Conservation (phyloP, 306 rosid species). For the Prunus kanzakura region DNA sequence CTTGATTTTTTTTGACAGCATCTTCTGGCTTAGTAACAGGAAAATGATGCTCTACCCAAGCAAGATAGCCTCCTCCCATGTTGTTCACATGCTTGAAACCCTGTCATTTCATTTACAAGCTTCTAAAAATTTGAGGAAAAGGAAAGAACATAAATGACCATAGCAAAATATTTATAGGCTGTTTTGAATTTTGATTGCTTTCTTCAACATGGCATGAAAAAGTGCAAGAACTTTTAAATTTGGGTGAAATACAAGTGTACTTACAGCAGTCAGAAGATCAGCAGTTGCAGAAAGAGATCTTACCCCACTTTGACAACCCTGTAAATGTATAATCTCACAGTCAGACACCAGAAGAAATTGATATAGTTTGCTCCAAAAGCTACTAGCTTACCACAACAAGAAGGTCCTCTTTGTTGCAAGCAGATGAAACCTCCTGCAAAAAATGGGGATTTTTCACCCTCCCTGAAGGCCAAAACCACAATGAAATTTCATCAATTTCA, state of each 20-base stretch:
- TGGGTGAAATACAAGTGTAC: slow-evolving; percentile 17
- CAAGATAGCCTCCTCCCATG: slow-evolving; percentile 78
- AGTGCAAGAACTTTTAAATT: not conserved
- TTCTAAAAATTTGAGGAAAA: not conserved
- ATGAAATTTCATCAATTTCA: not conserved
- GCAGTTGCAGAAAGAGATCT: slow-evolving; percentile 65
- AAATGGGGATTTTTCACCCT: slow-evolving; percentile 68
- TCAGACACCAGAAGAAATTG: not conserved
- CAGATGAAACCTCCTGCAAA: slow-evolving; percentile 47
- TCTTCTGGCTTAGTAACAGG: slow-evolving; percentile 35
- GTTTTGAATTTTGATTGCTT: not conserved
- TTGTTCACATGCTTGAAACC: slow-evolving; percentile 64
- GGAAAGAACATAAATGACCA: not conserved
- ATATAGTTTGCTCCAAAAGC: no score
- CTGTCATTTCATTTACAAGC: slow-evolving; percentile 37
- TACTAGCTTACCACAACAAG: slow-evolving; percentile 60
- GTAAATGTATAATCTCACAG: not conserved
- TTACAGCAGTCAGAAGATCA: slow-evolving; percentile 60
- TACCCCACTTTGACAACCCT: slow-evolving; percentile 86
- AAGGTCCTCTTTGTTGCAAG: slow-evolving; percentile 58
- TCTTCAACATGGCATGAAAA: not conserved
- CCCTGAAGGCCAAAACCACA: slow-evolving; percentile 35
- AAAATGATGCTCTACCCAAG: slow-evolving; percentile 59
- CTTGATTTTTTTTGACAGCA: not conserved
- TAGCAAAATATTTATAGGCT: not conserved